phyloP scores from a whole-genome alignment of 2,329 filamentous ascomycete genomes.

The Fusarium papillatum region DNA sequence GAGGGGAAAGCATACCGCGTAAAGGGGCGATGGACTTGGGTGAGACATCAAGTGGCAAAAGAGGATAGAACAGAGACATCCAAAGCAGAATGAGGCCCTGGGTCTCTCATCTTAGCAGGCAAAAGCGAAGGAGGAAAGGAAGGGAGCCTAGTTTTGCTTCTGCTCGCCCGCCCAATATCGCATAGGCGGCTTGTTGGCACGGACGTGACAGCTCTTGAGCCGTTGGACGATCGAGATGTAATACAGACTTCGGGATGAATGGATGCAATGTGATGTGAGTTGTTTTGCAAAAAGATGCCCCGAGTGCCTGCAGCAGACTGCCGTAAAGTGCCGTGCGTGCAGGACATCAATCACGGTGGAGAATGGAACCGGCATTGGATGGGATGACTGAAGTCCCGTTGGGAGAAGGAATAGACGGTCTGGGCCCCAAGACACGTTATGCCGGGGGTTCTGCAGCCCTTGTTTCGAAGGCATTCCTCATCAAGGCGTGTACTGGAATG shows the following conservation, averaged over 20 bases:
- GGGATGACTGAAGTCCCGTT: neutral
- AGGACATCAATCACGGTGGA: slow-evolving; percentile 2
- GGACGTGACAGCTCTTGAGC: neutral
- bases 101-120: neutral
- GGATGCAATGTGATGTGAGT: neutral
- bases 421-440: slow-evolving; percentile 7
- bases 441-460: slow-evolving; percentile 19
- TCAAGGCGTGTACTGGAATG: slow-evolving; percentile 25
- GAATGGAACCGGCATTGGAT: neutral
- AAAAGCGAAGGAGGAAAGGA: neutral
- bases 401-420: neutral
- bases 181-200: neutral
- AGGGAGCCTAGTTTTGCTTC: neutral
- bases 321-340: slow-evolving; percentile 1
- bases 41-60: neutral
- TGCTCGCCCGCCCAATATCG: neutral
- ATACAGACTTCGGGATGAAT: neutral
- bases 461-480: slow-evolving; percentile 36
- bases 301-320: neutral
- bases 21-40: neutral
- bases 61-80: neutral
- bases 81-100: neutral
- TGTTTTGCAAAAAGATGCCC: neutral
- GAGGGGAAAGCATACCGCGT: neutral
- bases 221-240: neutral